A percentile compares a stretch with the other conserved stretches of the same genome.
Evolutionary conservation across 2,329 filamentous ascomycete species (phyloP).

Genomic region (Torrubiella hemipterigena): DNA sequence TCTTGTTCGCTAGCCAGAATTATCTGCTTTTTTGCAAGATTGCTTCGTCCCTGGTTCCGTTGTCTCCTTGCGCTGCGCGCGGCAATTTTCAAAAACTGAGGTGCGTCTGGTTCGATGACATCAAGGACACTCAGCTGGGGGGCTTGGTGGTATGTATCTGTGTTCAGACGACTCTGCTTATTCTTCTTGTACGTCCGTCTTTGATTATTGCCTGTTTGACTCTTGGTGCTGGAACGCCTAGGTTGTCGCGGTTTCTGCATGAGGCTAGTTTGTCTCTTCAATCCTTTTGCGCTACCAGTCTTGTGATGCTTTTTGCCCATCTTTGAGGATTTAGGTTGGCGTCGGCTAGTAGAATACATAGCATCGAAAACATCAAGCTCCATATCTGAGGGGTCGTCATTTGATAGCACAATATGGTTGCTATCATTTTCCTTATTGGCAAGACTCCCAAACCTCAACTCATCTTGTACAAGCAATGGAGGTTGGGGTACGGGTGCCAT

Average conservation of each 20-base stretch:
- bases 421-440: too few relatives aligned
- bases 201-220: conserved; percentile 2
- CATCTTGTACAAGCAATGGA: not conserved
- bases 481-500: too few relatives aligned
- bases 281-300: not conserved
- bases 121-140: conserved; percentile 50
- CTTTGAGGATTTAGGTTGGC: conserved; percentile 18
- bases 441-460: too few relatives aligned
- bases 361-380: conserved; percentile 41
- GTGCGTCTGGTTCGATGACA: conserved; percentile 38
- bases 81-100: conserved; percentile 48
- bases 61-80: conserved; percentile 41
- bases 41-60: conserved; percentile 38
- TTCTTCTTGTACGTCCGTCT: conserved; percentile 5
- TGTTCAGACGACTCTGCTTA: conserved; percentile 3
- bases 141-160: conserved; percentile 11
- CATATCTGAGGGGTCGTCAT: conserved; percentile 24
- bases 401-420: conserved; percentile 7
- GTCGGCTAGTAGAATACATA: conserved; percentile 34
- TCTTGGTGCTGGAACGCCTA: not conserved
- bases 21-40: conserved; percentile 43
- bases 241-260: conserved; percentile 1
- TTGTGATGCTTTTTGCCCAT: conserved; percentile 15
- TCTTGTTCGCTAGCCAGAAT: conserved; percentile 48
- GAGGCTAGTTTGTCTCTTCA: not conserved